Evolutionary conservation across 257 asterid genomes (phyloP), one percentile per base, ranked within the genome.

Genomic region (Plantago elongata): DNA sequence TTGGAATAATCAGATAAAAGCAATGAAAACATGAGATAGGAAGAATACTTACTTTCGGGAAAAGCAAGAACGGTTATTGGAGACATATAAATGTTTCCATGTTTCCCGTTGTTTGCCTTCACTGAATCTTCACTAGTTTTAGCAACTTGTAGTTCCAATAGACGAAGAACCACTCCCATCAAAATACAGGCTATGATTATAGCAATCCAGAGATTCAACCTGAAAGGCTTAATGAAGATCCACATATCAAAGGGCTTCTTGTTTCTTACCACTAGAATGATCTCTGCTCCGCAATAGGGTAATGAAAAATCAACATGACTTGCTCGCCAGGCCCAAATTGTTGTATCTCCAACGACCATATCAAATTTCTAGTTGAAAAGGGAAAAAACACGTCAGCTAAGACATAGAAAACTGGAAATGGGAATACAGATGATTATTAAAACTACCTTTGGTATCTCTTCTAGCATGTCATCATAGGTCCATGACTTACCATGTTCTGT

Each of bases 331-430:
- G 89, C 79, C 84, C 81, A 67, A 55, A 77, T 73, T 12, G 92
- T 81, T 0, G 78, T 72, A 72, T 86, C 92, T n/a, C 76, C 89
- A 42, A 84, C 95, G 29, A 86, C 82, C 69, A 79, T 74, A 50
- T 81, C 84, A 61, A 5, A 45, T 11, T 66, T 6, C 27, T 42
- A 17, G 3, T 61, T 30, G 45, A 49, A 42, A 15, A 61, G 16
- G 29, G 12, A 48, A 11, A 54, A 29, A 38, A 11, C 6, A 29
- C 11, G 38, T 62, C 15, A 42, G 17, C 10, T 30, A 9, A 45
- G 10, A 47, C 30, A 37, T 10, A 49, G 18, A 13, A 11, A 30
- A 17, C 56, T 13, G 18, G 7, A 42, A 9, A 47, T 42, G 45
- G 7, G 45, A 29, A 18, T 34, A 54, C 42, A 48, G 15, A 18